Base-by-base conservation (phyloP, 2,329 filamentous ascomycete genomes). In the Aureobasidium subglaciale region DNA sequence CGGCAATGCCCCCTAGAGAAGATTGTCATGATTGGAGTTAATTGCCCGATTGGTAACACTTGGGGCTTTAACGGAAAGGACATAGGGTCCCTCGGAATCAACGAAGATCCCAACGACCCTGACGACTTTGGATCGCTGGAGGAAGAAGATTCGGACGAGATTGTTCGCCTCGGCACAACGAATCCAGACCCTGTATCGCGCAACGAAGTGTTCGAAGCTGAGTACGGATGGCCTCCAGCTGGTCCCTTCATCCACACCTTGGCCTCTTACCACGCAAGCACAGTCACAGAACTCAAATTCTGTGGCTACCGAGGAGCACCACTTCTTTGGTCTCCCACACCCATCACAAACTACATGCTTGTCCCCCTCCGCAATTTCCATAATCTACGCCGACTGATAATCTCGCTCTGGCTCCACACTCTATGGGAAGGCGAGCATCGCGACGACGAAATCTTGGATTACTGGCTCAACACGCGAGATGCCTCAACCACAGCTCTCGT, bases 261-360 rank as follows among this genome's bases (percentile, higher is more conserved):
- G 9, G 72, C 72, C 6, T 63, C 70, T 0, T 68, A 70, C 57
- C 71, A 75, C 57, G 68, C 70, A 5, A 59, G 57, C 8, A 75
- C 70, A 1, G 58, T 76, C 13, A 67, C 67, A 18, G 73, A 76
- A 59, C 68, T 77, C 46, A 77, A 77, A 57, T 71, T 77, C 40
- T 77, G 74, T 56, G 75, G 74, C 30, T 76, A 74, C 62, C 70
- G 70, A 48, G 74, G 74, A 34, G 67, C 70, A 13, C 70, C 74
- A 0, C 65, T 73, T 1, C 67, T 76, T 27, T 71, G 70, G 5
- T 42, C 64, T 4, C 65, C 68, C 7, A 71, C 69, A 1, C 62
- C 69, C 0, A 70, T 74, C 43, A 73, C 72, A 0, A 60, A 59
- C 1, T 66, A 69, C 0, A 62, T 76, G 7, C 66, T 76, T 10